Conservation (phyloP, 495 filamentous ascomycete genomes). For the Hyaloscypha finlandica region DNA sequence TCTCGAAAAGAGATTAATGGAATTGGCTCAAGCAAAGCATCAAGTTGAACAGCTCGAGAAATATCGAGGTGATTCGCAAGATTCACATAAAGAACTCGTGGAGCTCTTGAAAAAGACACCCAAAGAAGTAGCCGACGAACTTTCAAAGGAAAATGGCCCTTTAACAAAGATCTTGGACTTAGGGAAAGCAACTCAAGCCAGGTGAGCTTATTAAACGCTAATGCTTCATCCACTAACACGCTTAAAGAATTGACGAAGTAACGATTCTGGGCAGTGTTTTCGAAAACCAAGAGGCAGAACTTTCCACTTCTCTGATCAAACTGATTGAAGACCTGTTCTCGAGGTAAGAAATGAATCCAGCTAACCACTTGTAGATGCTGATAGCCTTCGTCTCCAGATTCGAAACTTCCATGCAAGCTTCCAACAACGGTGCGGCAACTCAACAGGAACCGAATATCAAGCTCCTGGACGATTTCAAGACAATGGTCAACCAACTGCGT, state of each 20-base stretch:
- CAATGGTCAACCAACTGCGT: slow-evolving; percentile 16
- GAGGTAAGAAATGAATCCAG: slow-evolving; percentile 8
- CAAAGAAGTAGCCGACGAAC: slow-evolving; percentile 7
- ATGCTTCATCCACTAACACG: neutral
- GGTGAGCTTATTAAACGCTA: slow-evolving; percentile 12
- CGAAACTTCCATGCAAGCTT: slow-evolving; percentile 4
- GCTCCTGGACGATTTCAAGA: slow-evolving; percentile 23
- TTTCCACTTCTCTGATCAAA: slow-evolving; percentile 15
- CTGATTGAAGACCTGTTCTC: slow-evolving; percentile 26
- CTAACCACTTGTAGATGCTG: neutral
- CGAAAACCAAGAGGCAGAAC: slow-evolving; percentile 15
- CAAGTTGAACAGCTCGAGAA: slow-evolving; percentile 30
- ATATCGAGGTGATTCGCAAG: slow-evolving; percentile 29
- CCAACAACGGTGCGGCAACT: neutral
- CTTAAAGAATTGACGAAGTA: slow-evolving; percentile 23
- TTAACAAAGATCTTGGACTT: slow-evolving; percentile 14
- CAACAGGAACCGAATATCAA: slow-evolving; percentile 9
- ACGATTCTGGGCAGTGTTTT: slow-evolving; percentile 3
- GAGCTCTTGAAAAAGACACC: slow-evolving; percentile 32
- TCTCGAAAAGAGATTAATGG: slow-evolving; percentile 16
- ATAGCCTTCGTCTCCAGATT: slow-evolving; percentile 4
- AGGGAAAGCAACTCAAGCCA: slow-evolving; percentile 17
- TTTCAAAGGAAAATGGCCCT: slow-evolving; percentile 19
- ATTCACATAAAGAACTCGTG: slow-evolving; percentile 30
- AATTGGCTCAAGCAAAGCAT: slow-evolving; percentile 24